phyloP scores from a whole-genome alignment of 2,329 filamentous ascomycete genomes.

The Aspergillus unguis region DNA sequence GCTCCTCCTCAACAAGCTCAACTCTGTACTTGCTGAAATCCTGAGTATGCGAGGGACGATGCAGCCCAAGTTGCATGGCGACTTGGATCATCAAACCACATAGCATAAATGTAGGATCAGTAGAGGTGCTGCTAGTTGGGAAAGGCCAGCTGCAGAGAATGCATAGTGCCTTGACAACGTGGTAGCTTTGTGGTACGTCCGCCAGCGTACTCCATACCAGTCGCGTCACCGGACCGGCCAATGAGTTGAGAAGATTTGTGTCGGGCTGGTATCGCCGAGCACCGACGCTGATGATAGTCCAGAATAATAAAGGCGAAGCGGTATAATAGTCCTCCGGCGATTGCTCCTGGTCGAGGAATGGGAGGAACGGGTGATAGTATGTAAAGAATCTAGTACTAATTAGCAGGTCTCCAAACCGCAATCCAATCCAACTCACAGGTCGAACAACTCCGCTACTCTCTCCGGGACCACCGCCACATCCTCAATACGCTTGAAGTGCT shows the following conservation, averaged over 20 bases:
- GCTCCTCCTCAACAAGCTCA: slow-evolving; percentile 59
- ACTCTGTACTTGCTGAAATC: slow-evolving; percentile 51
- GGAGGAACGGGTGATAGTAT: slow-evolving; percentile 62
- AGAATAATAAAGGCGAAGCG: slow-evolving; percentile 63
- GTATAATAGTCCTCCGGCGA: slow-evolving; percentile 57
- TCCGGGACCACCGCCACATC: slow-evolving; percentile 45
- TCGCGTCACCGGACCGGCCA: slow-evolving; percentile 53
- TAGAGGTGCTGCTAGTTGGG: slow-evolving; percentile 61
- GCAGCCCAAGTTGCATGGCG: slow-evolving; percentile 64
- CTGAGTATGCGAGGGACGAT: slow-evolving; percentile 62
- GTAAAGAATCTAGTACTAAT: slow-evolving; percentile 57
- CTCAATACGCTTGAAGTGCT: slow-evolving; percentile 52
- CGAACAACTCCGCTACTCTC: slow-evolving; percentile 45
- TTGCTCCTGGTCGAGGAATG: slow-evolving; percentile 56
- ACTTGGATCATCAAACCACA: slow-evolving; percentile 66
- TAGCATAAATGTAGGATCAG: slow-evolving; percentile 64
- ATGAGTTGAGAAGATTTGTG: slow-evolving; percentile 51
- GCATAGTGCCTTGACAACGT: slow-evolving; percentile 62
- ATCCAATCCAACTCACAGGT: slow-evolving; percentile 32
- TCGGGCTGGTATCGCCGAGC: slow-evolving; percentile 58
- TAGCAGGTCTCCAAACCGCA: slow-evolving; percentile 6
- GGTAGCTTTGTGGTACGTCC: slow-evolving; percentile 61
- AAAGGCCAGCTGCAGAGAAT: slow-evolving; percentile 64
- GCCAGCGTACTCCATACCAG: slow-evolving; percentile 61
- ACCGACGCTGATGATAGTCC: slow-evolving; percentile 63